Percentiles rank a stretch among this genome's conserved stretches.
These are phyloP conservation scores for Phytophthora megakarya DNA, from an alignment of 352 stramenopile species.

Conservation along the genomic window DNA sequence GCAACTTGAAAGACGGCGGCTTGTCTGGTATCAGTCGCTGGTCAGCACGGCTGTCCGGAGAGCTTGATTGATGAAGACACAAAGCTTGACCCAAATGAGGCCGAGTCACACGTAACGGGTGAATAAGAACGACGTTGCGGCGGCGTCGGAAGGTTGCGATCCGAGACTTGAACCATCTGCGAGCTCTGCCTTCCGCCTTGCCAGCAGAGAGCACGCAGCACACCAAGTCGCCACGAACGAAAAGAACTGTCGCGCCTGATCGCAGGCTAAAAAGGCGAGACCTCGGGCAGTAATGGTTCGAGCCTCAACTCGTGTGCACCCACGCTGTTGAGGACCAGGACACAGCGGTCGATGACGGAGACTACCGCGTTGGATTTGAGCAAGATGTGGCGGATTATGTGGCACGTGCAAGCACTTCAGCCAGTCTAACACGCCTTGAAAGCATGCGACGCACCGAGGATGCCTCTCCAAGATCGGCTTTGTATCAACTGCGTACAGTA, in stretches of 20 bases:
- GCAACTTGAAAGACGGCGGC: background rate
- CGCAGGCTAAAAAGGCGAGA: conserved; percentile 18
- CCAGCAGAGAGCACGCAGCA: conserved; percentile 20
- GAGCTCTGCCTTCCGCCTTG: conserved; percentile 13
- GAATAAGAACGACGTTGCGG: conserved; percentile 21
- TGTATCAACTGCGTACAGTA: conserved; percentile 23
- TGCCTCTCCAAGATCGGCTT: background rate
- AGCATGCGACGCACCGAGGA: background rate
- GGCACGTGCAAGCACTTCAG: background rate
- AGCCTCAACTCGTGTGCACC: conserved; percentile 37
- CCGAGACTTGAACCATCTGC: conserved; percentile 5
- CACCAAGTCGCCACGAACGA: conserved; percentile 34
- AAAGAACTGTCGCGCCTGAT: conserved; percentile 22
- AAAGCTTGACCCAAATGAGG: conserved; percentile 14
- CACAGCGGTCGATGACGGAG: conserved; percentile 17
- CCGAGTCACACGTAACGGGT: background rate
- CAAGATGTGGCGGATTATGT: conserved; percentile 33
- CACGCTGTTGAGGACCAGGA: conserved; percentile 24
- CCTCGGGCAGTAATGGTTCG: conserved; percentile 32
- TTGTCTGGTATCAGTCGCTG: conserved; percentile 15
- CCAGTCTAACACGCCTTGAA: conserved; percentile 11
- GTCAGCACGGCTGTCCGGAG: conserved; percentile 11
- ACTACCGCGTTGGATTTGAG: conserved; percentile 38
- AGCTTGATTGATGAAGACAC: conserved; percentile 10
- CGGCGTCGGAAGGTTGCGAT: background rate